Evolutionary conservation across 306 rosid genomes (phyloP), one percentile per base, ranked within the genome.

Genomic region (Rosa chinensis): DNA sequence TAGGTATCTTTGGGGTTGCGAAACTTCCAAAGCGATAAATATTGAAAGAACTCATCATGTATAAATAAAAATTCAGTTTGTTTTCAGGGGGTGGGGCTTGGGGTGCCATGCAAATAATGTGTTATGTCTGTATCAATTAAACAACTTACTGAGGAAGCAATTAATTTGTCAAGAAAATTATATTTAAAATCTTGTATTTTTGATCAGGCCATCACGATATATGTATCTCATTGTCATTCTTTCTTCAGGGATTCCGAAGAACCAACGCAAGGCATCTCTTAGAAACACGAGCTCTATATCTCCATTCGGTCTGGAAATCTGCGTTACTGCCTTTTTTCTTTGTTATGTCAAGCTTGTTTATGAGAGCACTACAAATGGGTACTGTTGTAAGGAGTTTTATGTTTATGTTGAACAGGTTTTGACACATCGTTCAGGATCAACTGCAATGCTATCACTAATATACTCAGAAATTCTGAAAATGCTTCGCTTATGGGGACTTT

Each of bases 401-500:
- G 78, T 72, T 66, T 28, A 73, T 79, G 52, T 70, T 53, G 66
- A 76, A 74, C 89, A 93, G 97, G 97, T 92, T 86, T 89, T 95
- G 94, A 91, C 98, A 25, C 97, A 95, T 78, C 94, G 98, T 66
- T 85, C 93, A 23, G 99, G 96, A 75, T 91, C 97, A 42, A 78
- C 87, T 28, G 90, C 95, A 77, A 85, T 92, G 90, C 90, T 92
- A 70, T 90, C 97, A 9, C 94, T 95, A 66, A 75, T 95, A 80
- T 92, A 90, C 81, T 91, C 96, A 0, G 98, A 95, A 85, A 87
- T 95, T 72, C 73, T 95, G 70, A 95, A 95, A 89, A 95, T 90
- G 97, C 95, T 92, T 79, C 96, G 98, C 47, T 70, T 92, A 62
- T 92, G 98, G 99, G 94, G 98, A 64, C 97, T 95, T 84, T 59